Evolutionary conservation across 129 eudicot species (phyloP).

Genomic region (Glebionis coronaria): DNA sequence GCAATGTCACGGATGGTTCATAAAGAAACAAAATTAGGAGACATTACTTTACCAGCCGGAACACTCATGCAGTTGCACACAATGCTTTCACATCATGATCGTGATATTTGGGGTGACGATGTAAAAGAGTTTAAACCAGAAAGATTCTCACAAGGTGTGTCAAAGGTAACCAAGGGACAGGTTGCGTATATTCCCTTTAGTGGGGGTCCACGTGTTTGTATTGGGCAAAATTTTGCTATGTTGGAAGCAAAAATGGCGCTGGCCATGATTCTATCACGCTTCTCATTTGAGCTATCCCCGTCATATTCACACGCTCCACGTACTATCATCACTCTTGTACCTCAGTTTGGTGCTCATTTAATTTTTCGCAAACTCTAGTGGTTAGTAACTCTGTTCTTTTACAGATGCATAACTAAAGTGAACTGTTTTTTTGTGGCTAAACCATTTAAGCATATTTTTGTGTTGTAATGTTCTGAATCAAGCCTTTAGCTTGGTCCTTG

Average conservation of each 20-base stretch:
- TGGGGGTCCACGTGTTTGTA: conserved; percentile 11
- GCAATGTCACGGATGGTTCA: conserved; percentile 20
- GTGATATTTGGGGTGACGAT: conserved; percentile 21
- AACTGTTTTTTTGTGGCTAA: neutral
- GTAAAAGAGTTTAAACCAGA: conserved; percentile 23
- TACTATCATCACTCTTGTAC: conserved; percentile 4
- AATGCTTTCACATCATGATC: conserved; percentile 21
- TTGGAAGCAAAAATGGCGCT: no score
- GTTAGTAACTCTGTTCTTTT: neutral
- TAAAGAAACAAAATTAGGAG: conserved; percentile 12
- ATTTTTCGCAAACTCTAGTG: neutral
- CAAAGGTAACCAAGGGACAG: conserved; percentile 9
- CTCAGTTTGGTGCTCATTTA: conserved; percentile 8
- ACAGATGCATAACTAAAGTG: neutral
- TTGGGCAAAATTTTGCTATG: no score
- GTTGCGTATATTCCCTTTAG: neutral
- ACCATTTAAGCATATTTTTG: neutral
- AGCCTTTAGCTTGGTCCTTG: no score
- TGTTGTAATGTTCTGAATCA: no score
- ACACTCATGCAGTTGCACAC: neutral
- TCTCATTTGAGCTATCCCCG: neutral
- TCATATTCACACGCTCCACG: conserved; percentile 10
- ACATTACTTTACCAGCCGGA: conserved; percentile 9
- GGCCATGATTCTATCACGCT: conserved; percentile 3
- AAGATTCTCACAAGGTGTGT: conserved; percentile 8